Conservation (phyloP, 108 stramenopile genomes). For the Mediolabrus comicus region DNA sequence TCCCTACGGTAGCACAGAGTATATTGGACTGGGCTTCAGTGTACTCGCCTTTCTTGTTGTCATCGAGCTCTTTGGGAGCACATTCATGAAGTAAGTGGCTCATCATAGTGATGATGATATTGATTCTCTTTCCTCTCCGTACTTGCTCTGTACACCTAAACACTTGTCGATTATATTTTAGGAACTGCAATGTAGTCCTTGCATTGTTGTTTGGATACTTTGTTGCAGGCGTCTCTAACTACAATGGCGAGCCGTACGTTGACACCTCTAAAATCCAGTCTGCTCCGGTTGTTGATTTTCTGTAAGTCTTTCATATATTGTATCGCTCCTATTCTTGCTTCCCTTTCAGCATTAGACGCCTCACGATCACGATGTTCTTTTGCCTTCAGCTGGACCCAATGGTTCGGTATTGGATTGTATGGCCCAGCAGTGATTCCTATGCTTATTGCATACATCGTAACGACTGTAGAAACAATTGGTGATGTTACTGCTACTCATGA, state of each 20-base stretch:
- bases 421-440: conserved; percentile 45
- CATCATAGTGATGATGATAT: too few species aligned
- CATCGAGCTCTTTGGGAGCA: conserved; percentile 57
- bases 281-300: conserved; percentile 38
- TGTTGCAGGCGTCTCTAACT: conserved; percentile 34
- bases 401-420: conserved; percentile 52
- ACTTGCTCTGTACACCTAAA: background rate
- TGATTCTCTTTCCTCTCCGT: too few species aligned
- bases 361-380: too few species aligned
- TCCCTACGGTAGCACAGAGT: conserved; percentile 56
- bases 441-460: conserved; percentile 59
- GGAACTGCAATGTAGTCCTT: conserved; percentile 64
- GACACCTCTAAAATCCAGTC: conserved; percentile 20
- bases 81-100: conserved; percentile 70
- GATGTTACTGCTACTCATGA: conserved; percentile 67
- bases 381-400: conserved; percentile 52
- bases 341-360: too few species aligned
- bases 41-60: conserved; percentile 53
- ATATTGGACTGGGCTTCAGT: conserved; percentile 64
- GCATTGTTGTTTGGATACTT: conserved; percentile 54
- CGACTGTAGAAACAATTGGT: conserved; percentile 74
- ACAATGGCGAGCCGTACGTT: conserved; percentile 24
- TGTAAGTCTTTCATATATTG: too few species aligned
- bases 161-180: too few species aligned
- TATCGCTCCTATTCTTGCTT: too few species aligned